These are phyloP conservation scores for Trypanosoma mega DNA, from an alignment of 208 protist genomes.

Conservation along the genomic window DNA sequence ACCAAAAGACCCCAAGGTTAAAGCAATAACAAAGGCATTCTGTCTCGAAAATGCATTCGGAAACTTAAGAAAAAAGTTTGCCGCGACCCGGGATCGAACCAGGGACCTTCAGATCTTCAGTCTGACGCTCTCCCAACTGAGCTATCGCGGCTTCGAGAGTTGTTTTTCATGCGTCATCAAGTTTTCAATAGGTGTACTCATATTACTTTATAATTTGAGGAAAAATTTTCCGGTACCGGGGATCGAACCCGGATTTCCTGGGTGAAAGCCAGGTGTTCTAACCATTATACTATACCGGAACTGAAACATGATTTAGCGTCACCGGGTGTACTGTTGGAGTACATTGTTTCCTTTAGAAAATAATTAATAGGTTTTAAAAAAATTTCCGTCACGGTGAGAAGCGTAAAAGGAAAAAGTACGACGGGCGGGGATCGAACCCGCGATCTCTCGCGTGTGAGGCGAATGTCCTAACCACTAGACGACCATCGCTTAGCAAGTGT, in stretches of 20 bases:
- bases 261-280: constrained; percentile 40
- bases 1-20: too few relatives aligned
- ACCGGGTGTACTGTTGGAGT: too few relatives aligned
- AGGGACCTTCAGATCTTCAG: constrained; percentile 78
- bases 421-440: constrained; percentile 92
- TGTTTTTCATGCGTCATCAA: not conserved
- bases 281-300: constrained; percentile 39
- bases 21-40: too few relatives aligned
- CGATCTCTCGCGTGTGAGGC: constrained; percentile 93
- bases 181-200: not conserved
- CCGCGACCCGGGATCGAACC: constrained; percentile 74
- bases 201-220: not conserved
- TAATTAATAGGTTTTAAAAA: too few relatives aligned
- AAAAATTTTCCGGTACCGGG: constrained; percentile 35
- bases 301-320: too few relatives aligned
- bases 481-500: too few relatives aligned
- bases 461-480: constrained; percentile 95
- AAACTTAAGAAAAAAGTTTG: too few relatives aligned
- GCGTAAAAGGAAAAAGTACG: constrained; percentile 43
- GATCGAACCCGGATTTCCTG: constrained; percentile 38
- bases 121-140: constrained; percentile 79
- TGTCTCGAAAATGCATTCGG: too few relatives aligned
- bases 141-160: constrained; percentile 41
- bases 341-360: too few relatives aligned
- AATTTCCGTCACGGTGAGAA: too few relatives aligned